Base-by-base conservation (phyloP, 441 rosid genomes). In the Syzygium malaccense region DNA sequence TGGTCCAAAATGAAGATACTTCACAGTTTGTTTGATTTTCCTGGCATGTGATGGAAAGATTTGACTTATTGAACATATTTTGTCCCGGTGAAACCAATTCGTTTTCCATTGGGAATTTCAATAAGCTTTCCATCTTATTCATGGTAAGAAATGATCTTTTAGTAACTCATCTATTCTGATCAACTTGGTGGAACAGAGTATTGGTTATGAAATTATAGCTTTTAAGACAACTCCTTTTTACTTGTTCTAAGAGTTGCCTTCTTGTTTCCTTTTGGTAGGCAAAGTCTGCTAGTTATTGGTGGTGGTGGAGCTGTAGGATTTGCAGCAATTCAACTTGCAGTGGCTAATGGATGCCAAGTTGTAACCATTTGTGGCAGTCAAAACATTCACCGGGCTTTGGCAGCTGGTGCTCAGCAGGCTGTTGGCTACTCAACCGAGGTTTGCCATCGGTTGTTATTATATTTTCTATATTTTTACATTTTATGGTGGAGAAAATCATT, bases 241-340 rank as follows among this genome's bases (percentile, higher is more conserved):
- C 41, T 18, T 75, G n/a, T 37, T 75, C 56, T 88, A 33, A 53
- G 51, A 37, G 60, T 88, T 85, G 54, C 86, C 78, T 86, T 48
- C 51, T 86, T 57, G 88, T 91, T 45, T 86, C 48, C 56, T 89
- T 28, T 88, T 51, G 25, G 85, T 92, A 98, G 99, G 94, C 99
- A 96, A 93, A 93, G 98, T 91, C 71, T 98, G 71, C 92, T 98
- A 86, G 92, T 96, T 87, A 87, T 96, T 79, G 99, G 99, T 32
- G 99, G 99, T 86, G 99, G 99, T 88, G 99, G 99, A 78, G 99
- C 99, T 10, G 99, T 96, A 55, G 99, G 99, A 71, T 96, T 95
- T 91, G 90, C 99, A 86, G 99, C 99, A 90, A 95, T 96, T 87
- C 99, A 98, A 94, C 92, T 98, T 88, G 95, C 96, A 8, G 96